Conservation (phyloP, 257 asterid genomes). For the Solanum bulbocastanum region DNA sequence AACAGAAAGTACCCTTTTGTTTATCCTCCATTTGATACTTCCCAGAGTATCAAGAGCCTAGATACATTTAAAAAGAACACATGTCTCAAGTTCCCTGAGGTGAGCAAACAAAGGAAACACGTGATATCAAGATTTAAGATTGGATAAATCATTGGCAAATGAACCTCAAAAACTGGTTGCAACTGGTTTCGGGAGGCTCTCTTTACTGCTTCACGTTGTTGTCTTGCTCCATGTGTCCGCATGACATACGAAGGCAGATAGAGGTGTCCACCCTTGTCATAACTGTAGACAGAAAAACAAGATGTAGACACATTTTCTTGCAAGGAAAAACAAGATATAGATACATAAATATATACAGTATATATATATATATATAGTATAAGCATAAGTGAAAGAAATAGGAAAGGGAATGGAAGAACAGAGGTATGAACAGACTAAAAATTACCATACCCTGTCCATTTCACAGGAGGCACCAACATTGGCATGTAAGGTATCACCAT, state of each 20-base stretch:
- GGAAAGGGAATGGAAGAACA: not conserved
- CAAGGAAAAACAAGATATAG: not conserved
- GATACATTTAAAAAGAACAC: slow-evolving; percentile 3
- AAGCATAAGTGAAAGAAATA: not conserved
- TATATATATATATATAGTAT: no score
- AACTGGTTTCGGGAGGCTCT: slow-evolving; percentile 57
- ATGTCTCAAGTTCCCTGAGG: not conserved
- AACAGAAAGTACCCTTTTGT: slow-evolving; percentile 65
- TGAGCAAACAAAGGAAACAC: not conserved
- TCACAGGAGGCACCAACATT: slow-evolving; percentile 87
- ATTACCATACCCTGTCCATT: slow-evolving; percentile 73
- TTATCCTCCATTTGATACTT: slow-evolving; percentile 87
- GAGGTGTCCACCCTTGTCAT: slow-evolving; percentile 84
- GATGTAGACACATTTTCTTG: not conserved
- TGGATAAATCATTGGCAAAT: slow-evolving; percentile 1
- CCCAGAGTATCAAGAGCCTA: slow-evolving; percentile 98
- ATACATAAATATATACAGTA: not conserved
- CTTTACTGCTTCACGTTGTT: slow-evolving; percentile 81
- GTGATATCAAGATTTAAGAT: not conserved
- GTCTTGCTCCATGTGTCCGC: slow-evolving; percentile 96
- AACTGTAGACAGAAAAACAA: slow-evolving; percentile 29
- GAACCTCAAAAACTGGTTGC: slow-evolving; percentile 76
- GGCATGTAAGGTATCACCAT: slow-evolving; percentile 99
- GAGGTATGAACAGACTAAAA: not conserved
- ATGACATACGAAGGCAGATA: slow-evolving; percentile 81